Conservation (phyloP, 2,329 filamentous ascomycete species). For the Achaetomium macrosporum region DNA sequence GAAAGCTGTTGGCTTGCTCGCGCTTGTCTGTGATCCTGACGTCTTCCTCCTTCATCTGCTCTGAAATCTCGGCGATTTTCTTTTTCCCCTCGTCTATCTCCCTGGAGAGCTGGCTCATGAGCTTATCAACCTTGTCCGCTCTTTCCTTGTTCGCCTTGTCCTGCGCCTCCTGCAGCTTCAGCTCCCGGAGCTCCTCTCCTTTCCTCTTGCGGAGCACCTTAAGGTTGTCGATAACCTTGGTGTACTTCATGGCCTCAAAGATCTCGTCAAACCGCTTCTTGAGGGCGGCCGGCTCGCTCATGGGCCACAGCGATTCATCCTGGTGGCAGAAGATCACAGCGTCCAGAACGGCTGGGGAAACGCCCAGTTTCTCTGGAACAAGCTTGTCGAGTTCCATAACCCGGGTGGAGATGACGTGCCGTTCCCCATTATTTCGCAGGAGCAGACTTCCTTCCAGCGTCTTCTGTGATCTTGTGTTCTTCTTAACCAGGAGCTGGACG, state of each 20-base stretch:
- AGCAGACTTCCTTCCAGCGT: slow-evolving; percentile 76
- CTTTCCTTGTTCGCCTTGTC: slow-evolving; percentile 81
- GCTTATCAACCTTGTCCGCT: slow-evolving; percentile 65
- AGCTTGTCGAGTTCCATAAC: slow-evolving; percentile 76
- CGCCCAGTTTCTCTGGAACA: slow-evolving; percentile 80
- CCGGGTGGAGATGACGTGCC: slow-evolving; percentile 69
- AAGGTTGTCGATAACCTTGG: slow-evolving; percentile 93
- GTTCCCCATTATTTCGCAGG: slow-evolving; percentile 73
- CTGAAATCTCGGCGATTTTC: slow-evolving; percentile 52
- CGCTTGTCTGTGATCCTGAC: slow-evolving; percentile 56
- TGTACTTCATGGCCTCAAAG: slow-evolving; percentile 95
- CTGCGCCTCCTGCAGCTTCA: slow-evolving; percentile 69
- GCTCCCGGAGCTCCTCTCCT: slow-evolving; percentile 64
- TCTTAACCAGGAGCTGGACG: slow-evolving; percentile 81
- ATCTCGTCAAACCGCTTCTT: slow-evolving; percentile 98
- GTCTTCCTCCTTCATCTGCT: slow-evolving; percentile 53
- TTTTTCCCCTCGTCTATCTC: slow-evolving; percentile 59
- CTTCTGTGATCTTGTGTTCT: slow-evolving; percentile 68
- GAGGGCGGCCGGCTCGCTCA: slow-evolving; percentile 77
- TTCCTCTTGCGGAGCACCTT: slow-evolving; percentile 80
- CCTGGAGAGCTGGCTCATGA: slow-evolving; percentile 51
- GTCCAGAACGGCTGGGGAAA: slow-evolving; percentile 83
- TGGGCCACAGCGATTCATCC: slow-evolving; percentile 94
- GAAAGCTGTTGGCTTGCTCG: slow-evolving; percentile 66
- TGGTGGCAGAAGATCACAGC: slow-evolving; percentile 98